A percentile compares a stretch with the other conserved stretches of the same genome.
phyloP scores from a whole-genome alignment of 257 asterid genomes.

The Penstemon eatonii region DNA sequence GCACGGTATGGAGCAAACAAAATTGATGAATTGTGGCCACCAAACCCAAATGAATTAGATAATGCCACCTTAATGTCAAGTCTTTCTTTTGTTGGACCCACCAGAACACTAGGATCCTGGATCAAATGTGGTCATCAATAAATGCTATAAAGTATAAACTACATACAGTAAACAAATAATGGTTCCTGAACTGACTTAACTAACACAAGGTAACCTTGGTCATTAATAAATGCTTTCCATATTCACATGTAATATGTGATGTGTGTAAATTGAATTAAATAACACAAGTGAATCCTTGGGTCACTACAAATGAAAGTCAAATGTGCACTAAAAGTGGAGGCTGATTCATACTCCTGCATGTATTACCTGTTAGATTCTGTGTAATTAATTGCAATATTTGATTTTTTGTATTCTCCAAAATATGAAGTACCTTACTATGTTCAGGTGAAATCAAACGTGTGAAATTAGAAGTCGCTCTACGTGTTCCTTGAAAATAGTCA shows the following conservation, averaged over 20 bases:
- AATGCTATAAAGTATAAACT: not conserved
- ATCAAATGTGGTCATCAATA: constrained; percentile 31
- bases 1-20: constrained; percentile 70
- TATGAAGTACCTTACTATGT: constrained; percentile 11
- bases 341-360: not conserved
- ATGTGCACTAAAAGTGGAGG: not conserved
- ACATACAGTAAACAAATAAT: constrained; percentile 18
- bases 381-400: constrained; percentile 8
- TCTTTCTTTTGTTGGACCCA: constrained; percentile 74
- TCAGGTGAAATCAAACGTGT: constrained; percentile 11
- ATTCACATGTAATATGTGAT: constrained; percentile 6
- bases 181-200: constrained; percentile 7
- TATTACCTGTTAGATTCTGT: not conserved
- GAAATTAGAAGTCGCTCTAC: not conserved
- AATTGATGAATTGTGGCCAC: constrained; percentile 93
- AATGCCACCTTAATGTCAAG: constrained; percentile 74
- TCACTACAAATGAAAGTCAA: constrained; percentile 8
- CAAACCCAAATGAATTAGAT: constrained; percentile 92
- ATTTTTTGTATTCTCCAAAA: constrained; percentile 12
- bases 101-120: constrained; percentile 74
- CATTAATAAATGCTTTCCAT: constrained; percentile 5
- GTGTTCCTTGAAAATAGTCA: not conserved
- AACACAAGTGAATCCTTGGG: constrained; percentile 16
- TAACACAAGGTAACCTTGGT: not conserved
- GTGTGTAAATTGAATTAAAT: constrained; percentile 9